Evolutionary conservation across 176 grass and related monocot species (phyloP).

Genomic region (Eremochloa ophiuroides): DNA sequence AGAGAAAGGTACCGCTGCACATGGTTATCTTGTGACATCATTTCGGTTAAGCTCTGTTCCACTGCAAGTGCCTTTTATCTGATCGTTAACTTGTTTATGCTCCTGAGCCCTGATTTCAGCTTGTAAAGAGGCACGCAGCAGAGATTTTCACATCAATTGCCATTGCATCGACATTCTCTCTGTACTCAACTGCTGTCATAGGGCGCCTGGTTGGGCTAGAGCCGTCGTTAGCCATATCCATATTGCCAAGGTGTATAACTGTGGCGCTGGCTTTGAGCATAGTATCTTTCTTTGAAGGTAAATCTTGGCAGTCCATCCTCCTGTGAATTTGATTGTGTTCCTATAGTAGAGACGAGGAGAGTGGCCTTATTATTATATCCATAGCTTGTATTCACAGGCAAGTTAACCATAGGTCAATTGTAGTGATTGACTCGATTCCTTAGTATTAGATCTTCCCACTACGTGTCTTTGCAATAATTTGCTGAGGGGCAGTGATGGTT

Average conservation of each 20-base stretch:
- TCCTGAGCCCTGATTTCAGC: conserved; percentile 41
- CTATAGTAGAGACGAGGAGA: not conserved
- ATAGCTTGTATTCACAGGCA: not conserved
- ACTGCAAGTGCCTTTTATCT: not conserved
- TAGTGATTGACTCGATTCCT: not conserved
- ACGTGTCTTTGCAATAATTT: not conserved
- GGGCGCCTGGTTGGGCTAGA: conserved; percentile 66
- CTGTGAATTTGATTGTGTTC: not conserved
- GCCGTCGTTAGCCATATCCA: conserved; percentile 73
- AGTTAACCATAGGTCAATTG: not conserved
- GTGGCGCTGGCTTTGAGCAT: conserved; percentile 94
- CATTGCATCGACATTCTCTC: conserved; percentile 64
- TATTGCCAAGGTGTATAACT: conserved; percentile 85
- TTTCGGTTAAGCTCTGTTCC: not conserved
- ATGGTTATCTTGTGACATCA: not conserved
- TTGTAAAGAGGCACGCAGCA: conserved; percentile 79
- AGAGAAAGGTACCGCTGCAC: conserved; percentile 61
- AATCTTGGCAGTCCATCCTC: not conserved
- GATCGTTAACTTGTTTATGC: not conserved
- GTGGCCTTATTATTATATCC: not conserved
- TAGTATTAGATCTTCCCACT: not conserved
- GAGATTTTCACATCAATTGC: conserved; percentile 94
- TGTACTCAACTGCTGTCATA: conserved; percentile 86
- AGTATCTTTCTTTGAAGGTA: conserved; percentile 95
- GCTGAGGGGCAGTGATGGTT: not conserved